These are phyloP conservation scores for Trametes meyenii DNA, from an alignment of 768 basidiomycete genomes.

Conservation along the genomic window DNA sequence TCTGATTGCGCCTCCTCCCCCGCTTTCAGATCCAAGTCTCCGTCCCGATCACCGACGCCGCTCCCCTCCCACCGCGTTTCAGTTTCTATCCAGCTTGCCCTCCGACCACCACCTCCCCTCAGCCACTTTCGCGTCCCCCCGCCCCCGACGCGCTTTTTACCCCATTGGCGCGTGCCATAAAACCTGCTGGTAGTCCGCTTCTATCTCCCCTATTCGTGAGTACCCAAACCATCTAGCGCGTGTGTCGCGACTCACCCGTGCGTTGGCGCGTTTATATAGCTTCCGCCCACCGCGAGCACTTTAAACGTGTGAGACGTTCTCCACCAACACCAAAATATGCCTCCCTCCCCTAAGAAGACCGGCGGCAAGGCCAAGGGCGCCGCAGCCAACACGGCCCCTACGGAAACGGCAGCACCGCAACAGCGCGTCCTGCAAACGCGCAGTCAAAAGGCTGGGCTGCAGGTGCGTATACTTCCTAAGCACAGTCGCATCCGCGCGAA, in stretches of 20 bases:
- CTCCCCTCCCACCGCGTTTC: background rate
- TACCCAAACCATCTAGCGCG: background rate
- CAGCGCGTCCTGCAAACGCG: constrained; percentile 58
- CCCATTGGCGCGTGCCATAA: background rate
- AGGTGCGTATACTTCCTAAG: constrained; percentile 49
- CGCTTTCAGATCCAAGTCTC: background rate
- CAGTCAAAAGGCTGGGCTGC: constrained; percentile 86
- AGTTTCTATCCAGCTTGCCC: constrained; percentile 8
- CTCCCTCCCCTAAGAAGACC: constrained; percentile 26
- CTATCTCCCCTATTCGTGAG: background rate
- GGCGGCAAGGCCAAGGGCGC: constrained; percentile 68
- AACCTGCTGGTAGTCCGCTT: background rate
- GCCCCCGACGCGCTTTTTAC: background rate
- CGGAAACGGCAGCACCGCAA: constrained; percentile 36
- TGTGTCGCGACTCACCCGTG: background rate
- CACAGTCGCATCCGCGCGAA: background rate
- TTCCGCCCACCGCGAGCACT: background rate
- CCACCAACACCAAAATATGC: constrained; percentile 2
- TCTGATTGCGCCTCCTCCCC: background rate
- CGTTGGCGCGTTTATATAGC: background rate
- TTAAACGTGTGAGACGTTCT: background rate
- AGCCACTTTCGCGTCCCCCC: constrained; percentile 16
- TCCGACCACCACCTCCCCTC: constrained; percentile 21
- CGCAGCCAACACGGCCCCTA: constrained; percentile 36
- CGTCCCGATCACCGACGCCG: constrained; percentile 10